These are phyloP conservation scores for Phialophora macrospora DNA, from an alignment of 2,329 filamentous ascomycete genomes.

Conservation along the genomic window DNA sequence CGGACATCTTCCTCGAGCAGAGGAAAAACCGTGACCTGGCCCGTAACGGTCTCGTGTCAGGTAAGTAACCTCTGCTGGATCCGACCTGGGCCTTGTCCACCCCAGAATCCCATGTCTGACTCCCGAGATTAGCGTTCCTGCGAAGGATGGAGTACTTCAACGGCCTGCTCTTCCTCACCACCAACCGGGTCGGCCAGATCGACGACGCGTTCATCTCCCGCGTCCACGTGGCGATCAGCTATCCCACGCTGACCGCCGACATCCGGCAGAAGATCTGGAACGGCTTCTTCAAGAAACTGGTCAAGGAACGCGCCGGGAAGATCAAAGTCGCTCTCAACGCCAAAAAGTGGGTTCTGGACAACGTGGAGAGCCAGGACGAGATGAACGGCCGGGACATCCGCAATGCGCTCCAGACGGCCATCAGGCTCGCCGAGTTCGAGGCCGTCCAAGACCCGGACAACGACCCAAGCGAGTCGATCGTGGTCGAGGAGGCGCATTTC, in stretches of 20 bases:
- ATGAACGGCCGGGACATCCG: conserved; percentile 47
- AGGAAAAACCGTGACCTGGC: conserved; percentile 13
- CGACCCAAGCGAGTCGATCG: background rate
- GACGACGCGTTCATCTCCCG: conserved; percentile 42
- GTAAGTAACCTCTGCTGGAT: background rate
- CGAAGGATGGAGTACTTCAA: conserved; percentile 37
- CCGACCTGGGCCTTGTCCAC: background rate
- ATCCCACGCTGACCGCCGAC: conserved; percentile 32
- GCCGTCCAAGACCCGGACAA: conserved; percentile 1
- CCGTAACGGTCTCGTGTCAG: conserved; percentile 24
- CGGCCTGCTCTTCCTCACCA: conserved; percentile 42
- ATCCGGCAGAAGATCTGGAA: conserved; percentile 20
- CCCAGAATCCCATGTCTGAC: background rate
- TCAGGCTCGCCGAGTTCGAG: conserved; percentile 4
- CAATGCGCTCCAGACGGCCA: conserved; percentile 37
- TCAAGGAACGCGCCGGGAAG: background rate
- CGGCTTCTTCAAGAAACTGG: conserved; percentile 15
- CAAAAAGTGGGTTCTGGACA: conserved; percentile 6
- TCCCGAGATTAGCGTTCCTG: conserved; percentile 29
- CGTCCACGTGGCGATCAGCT: conserved; percentile 41
- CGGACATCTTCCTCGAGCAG: conserved; percentile 26
- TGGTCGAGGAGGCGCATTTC: conserved; percentile 3
- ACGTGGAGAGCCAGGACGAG: conserved; percentile 2
- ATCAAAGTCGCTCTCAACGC: conserved; percentile 1
- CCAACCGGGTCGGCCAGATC: conserved; percentile 41